Conservation (phyloP, 1,139 yeast genomes). For the Kluyveromyces sp. region DNA sequence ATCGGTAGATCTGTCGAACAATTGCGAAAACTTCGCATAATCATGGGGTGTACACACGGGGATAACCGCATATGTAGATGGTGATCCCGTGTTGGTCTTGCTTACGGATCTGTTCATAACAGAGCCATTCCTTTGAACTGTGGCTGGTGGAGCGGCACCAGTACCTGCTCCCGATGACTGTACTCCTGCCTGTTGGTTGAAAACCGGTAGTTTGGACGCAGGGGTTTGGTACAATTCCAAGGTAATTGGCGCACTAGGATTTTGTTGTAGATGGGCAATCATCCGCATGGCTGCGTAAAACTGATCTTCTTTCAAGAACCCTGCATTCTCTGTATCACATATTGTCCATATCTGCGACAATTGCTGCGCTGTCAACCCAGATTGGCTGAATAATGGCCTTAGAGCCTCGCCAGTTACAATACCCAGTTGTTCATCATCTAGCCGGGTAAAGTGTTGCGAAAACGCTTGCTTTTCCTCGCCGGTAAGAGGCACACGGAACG, state of each 20-base stretch:
- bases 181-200: conserved; percentile 38
- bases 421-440: conserved; percentile 76
- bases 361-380: conserved; percentile 70
- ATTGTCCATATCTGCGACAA: conserved; percentile 92
- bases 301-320: conserved; percentile 73
- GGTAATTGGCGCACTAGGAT: conserved; percentile 18
- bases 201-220: conserved; percentile 15
- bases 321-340: conserved; percentile 79
- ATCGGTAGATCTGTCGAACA: conserved; percentile 55
- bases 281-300: conserved; percentile 83
- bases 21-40: conserved; percentile 59
- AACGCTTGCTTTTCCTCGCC: conserved; percentile 71
- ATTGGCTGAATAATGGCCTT: conserved; percentile 75
- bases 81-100: conserved; percentile 15
- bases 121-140: conserved; percentile 7
- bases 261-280: conserved; percentile 74
- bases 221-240: conserved; percentile 23
- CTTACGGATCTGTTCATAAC: conserved; percentile 5
- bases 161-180: conserved; percentile 19
- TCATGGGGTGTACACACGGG: conserved; percentile 62
- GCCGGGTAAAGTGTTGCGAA: conserved; percentile 64
- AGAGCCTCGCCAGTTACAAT: conserved; percentile 87
- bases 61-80: conserved; percentile 29
- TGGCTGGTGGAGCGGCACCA: not conserved
- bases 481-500: conserved; percentile 44